Base-by-base conservation (phyloP, 176 grass and related monocot genomes). In the Thalia dealbata region DNA sequence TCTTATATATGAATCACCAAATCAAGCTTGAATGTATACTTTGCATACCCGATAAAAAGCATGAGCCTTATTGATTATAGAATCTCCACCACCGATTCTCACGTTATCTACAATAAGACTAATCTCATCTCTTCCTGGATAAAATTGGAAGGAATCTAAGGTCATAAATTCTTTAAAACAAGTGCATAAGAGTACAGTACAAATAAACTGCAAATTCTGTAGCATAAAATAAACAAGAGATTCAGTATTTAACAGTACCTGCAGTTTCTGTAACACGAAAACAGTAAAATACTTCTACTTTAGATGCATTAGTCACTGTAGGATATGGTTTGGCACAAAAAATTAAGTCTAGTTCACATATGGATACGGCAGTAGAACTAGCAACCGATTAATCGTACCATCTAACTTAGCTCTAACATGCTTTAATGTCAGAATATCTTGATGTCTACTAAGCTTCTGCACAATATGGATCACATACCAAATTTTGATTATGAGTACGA, bases 51-150 rank as follows among this genome's bases (percentile, higher is more conserved):
- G 26, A 90, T 96, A 92, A 65, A 88, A 92, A 38, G 21, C 74
- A 90, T 77, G 78, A 84, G 92, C 86, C 52, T 75, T 74, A 56
- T 54, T 21, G 81, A 84, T 76, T 27, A 90, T 96, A 29, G 76
- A 75, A 23, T 86, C 84, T 74, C 89, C 89, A 92, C 89, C 92
- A 65, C 79, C 72, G 41, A 96, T 61, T 69, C 76, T 46, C 71
- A 96, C 69, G 43, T 55, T 73, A 80, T 70, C 69, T 61, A 90
- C 89, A 80, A 92, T 85, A 71, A 86, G 75, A 16, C 24, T 78
- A 75, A 96, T 96, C 70, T 86, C 87, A 19, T 90, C 82, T 78
- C 5, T 90, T 26, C 89, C 92, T 96, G 58, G 56, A 76, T 56
- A 86, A 83, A 81, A 50, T 61, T 76, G 76, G 65, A 26, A n/a